Evolutionary conservation across 306 rosid genomes (phyloP).

Genomic region (Lathyrus oleraceus): DNA sequence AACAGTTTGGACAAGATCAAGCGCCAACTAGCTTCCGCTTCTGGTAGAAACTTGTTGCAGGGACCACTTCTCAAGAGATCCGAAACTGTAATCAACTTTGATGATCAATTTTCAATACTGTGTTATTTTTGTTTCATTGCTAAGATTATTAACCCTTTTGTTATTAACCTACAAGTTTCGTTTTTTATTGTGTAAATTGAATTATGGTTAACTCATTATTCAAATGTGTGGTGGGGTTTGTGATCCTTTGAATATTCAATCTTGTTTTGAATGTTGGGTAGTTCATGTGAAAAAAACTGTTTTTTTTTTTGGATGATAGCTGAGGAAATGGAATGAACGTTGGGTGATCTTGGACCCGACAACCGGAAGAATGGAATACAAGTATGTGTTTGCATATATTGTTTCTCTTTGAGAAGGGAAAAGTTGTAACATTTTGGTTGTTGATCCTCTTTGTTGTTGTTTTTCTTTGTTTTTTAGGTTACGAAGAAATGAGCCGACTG

Average conservation of each 20-base stretch:
- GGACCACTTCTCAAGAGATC: constrained; percentile 99
- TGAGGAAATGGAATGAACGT: constrained; percentile 95
- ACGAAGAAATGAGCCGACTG: constrained; percentile 82
- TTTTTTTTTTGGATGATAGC: constrained; percentile 45
- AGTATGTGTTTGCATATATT: constrained; percentile 52
- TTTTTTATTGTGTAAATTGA: constrained; percentile 15
- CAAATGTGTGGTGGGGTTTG: constrained; percentile 17
- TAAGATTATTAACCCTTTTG: not conserved
- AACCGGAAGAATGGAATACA: constrained; percentile 97
- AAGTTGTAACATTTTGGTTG: not conserved
- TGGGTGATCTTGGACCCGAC: constrained; percentile 94
- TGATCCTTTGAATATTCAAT: constrained; percentile 12
- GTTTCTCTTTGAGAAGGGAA: constrained; percentile 21
- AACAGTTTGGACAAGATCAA: constrained; percentile 97
- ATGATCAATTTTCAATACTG: constrained; percentile 14
- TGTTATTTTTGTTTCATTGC: not conserved
- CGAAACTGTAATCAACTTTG: constrained; percentile 65
- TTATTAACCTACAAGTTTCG: constrained; percentile 2
- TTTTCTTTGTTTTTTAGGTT: constrained; percentile 50
- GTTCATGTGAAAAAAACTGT: not conserved
- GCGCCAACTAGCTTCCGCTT: constrained; percentile 90
- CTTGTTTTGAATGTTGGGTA: constrained; percentile 15
- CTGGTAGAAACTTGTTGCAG: constrained; percentile 85
- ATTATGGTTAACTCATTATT: constrained; percentile 10
- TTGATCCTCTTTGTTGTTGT: constrained; percentile 21